Conservation (phyloP, 2,329 filamentous ascomycete genomes). For the Neopestalotiopsis rosae region DNA sequence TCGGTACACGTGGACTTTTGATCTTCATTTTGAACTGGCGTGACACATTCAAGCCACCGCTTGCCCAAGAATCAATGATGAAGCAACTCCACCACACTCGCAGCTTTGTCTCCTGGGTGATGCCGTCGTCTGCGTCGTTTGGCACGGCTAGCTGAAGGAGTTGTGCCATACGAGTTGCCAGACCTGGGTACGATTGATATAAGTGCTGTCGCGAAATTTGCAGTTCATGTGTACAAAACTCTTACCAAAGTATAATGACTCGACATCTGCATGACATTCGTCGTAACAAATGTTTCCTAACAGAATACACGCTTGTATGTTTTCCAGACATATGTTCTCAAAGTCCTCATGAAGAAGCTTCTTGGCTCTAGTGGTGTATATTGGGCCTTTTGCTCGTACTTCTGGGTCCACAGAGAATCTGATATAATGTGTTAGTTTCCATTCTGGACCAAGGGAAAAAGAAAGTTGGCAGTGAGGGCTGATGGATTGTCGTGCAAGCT, state of each 20-base stretch:
- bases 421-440: neutral
- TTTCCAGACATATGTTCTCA: slow-evolving; percentile 38
- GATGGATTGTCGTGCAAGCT: neutral
- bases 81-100: slow-evolving; percentile 41
- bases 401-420: slow-evolving; percentile 26
- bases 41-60: slow-evolving; percentile 33
- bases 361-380: slow-evolving; percentile 26
- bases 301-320: slow-evolving; percentile 39
- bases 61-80: slow-evolving; percentile 41
- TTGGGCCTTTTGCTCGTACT: slow-evolving; percentile 21
- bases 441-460: neutral
- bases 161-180: slow-evolving; percentile 41
- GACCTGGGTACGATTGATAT: neutral
- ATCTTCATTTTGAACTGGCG: slow-evolving; percentile 29
- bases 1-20: slow-evolving; percentile 25
- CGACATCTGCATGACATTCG: slow-evolving; percentile 34
- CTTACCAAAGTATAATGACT: slow-evolving; percentile 40
- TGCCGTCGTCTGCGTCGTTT: slow-evolving; percentile 28
- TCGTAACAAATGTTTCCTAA: slow-evolving; percentile 38
- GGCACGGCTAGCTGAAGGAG: slow-evolving; percentile 32
- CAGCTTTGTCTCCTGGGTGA: slow-evolving; percentile 35
- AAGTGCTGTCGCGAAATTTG: neutral
- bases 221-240: neutral
- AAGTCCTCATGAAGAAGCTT: slow-evolving; percentile 34
- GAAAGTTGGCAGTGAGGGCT: slow-evolving; percentile 4